phyloP scores from a whole-genome alignment of 2,329 filamentous ascomycete genomes.

The Calonectria pauciramosa region DNA sequence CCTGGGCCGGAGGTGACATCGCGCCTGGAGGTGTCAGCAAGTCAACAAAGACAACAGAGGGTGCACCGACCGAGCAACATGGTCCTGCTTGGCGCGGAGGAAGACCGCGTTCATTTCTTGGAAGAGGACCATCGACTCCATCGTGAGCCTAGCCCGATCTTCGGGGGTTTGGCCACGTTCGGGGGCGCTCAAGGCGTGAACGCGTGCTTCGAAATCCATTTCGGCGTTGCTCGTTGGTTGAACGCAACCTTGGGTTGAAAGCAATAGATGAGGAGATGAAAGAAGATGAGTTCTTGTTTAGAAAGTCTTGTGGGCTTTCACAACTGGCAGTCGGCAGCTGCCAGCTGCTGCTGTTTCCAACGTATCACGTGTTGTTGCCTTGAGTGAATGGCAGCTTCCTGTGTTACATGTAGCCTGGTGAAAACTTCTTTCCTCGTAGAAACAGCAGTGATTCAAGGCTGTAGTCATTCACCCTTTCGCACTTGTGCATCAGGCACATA shows the following conservation, averaged over 20 bases:
- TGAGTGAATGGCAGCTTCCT: background rate
- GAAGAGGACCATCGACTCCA: background rate
- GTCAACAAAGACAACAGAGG: background rate
- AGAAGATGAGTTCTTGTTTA: background rate
- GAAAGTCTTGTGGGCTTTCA: background rate
- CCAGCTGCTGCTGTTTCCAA: background rate
- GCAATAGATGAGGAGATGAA: background rate
- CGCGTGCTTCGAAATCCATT: background rate
- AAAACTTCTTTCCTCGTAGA: background rate
- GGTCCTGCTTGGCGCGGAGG: too few species aligned
- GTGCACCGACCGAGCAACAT: background rate
- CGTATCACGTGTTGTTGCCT: background rate
- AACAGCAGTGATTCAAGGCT: background rate
- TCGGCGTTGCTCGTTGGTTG: background rate
- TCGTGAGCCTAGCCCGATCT: background rate
- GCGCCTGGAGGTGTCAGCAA: background rate
- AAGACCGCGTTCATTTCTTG: background rate
- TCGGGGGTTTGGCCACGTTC: background rate
- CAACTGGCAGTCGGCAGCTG: background rate
- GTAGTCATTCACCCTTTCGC: background rate
- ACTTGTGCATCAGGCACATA: background rate
- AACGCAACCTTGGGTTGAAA: background rate
- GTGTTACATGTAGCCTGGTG: background rate
- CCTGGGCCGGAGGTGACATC: background rate
- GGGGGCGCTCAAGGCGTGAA: background rate